Percentiles rank a stretch among this genome's conserved stretches.
These are phyloP conservation scores for Nitzschia putrida DNA, from an alignment of 108 stramenopile genomes.

Conservation along the genomic window DNA sequence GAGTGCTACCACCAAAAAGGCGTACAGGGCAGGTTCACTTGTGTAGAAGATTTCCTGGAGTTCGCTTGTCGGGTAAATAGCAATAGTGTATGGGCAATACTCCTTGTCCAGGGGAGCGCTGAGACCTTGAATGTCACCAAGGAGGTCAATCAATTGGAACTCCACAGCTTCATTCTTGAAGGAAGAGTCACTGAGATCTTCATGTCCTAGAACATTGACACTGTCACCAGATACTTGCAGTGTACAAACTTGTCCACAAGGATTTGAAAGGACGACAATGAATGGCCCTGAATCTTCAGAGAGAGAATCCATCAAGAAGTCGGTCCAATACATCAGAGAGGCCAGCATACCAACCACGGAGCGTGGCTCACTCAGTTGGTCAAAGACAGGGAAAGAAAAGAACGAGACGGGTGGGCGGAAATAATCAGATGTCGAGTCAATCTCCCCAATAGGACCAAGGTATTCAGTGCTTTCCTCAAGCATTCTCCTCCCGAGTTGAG, in stretches of 20 bases:
- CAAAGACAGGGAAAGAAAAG: slow-evolving; percentile 8
- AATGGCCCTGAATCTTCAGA: slow-evolving; percentile 10
- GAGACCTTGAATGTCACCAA: neutral
- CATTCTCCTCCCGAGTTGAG: no score
- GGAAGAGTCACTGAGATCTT: slow-evolving; percentile 10
- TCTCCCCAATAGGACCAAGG: neutral
- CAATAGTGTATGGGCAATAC: neutral
- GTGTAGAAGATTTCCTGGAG: neutral
- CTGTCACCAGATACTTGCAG: slow-evolving; percentile 12
- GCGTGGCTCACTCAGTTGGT: neutral
- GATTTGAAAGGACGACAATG: slow-evolving; percentile 13
- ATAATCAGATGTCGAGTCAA: neutral
- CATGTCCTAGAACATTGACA: neutral
- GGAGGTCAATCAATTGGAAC: neutral
- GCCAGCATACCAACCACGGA: slow-evolving; percentile 19
- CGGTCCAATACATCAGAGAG: slow-evolving; percentile 13
- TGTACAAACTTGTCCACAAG: slow-evolving; percentile 6
- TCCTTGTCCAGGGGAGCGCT: neutral
- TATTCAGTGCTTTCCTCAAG: neutral
- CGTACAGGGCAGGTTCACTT: neutral
- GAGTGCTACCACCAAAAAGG: neutral
- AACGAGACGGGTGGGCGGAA: neutral
- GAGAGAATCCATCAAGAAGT: slow-evolving; percentile 26
- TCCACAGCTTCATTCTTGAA: slow-evolving; percentile 3
- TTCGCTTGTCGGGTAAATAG: neutral